A percentile compares a stretch with the other conserved stretches of the same genome.
These are phyloP conservation scores for Paracorniculantispora psalliotae DNA, from an alignment of 2,329 filamentous ascomycete genomes.

Conservation along the genomic window DNA sequence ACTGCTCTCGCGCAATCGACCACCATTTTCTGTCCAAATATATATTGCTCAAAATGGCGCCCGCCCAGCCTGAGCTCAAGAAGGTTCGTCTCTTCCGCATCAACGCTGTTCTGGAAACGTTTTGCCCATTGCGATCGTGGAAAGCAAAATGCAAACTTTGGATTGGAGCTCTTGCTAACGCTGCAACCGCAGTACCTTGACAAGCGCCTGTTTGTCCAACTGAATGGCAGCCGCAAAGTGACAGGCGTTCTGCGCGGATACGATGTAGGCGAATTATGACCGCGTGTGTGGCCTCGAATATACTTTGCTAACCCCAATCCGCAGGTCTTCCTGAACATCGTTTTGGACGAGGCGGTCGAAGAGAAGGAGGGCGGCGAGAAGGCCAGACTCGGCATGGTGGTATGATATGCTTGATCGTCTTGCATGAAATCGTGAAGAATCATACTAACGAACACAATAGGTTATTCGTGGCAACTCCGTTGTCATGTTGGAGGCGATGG, in stretches of 20 bases:
- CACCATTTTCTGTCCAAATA: constrained; percentile 12
- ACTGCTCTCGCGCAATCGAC: neutral
- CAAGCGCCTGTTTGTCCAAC: constrained; percentile 95
- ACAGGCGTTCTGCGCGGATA: constrained; percentile 92
- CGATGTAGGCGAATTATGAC: constrained; percentile 60
- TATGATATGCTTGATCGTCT: constrained; percentile 40
- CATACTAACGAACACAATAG: constrained; percentile 33
- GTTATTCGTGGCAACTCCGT: constrained; percentile 97
- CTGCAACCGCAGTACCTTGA: constrained; percentile 75
- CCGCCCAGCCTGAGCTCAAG: constrained; percentile 97
- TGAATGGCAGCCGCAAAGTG: constrained; percentile 97
- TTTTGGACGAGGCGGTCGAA: constrained; percentile 93
- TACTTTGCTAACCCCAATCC: neutral
- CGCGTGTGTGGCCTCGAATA: too few species aligned
- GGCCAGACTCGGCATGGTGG: constrained; percentile 85
- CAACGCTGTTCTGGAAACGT: neutral
- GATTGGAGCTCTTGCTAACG: constrained; percentile 21
- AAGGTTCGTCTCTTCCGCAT: constrained; percentile 57
- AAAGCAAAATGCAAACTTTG: neutral
- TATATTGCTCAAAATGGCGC: constrained; percentile 69
- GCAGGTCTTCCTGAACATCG: constrained; percentile 96
- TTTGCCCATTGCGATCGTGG: neutral
- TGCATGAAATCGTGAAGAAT: neutral
- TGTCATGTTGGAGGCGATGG: constrained; percentile 88
- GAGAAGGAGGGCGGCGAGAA: constrained; percentile 92